Evolutionary conservation across 2,329 filamentous ascomycete genomes (phyloP), one percentile per base, ranked within the genome.

Genomic region (Gliomastix tumulicola): DNA sequence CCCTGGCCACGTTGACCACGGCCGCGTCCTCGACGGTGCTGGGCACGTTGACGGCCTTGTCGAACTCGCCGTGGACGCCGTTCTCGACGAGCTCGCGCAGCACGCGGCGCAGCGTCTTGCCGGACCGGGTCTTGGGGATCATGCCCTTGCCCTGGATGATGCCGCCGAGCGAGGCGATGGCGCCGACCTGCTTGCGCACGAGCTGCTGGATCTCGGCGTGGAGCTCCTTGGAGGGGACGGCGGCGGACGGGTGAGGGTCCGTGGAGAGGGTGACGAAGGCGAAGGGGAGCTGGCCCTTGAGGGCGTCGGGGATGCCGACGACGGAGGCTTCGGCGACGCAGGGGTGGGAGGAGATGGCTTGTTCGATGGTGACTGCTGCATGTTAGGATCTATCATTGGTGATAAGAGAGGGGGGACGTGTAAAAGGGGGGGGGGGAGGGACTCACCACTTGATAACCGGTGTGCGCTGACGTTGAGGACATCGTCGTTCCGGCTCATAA

Each of bases 401-500:
- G 32, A 34, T 10, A 21, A 34, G 17, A 5, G 4, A 35, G 6
- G 4, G 17, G 15, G n/a, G 42, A 13, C 8, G 13, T n/a, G 20
- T 10, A n/a, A 44, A 35, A 3, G 11, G 22, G 36, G 7, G 8
- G 5, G n/a, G n/a, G n/a, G n/a, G n/a, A 10, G 30, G 4, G 18
- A 57, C 70, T 49, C 67, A 84, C 84, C 87, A 10, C 88, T 95
- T 44, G 84, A 90, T 42, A 96, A 81, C 12, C 89, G 77, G 63
- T 96, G 89, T 6, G 89, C 88, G 28, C 88, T 89, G n/a, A 95
- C 89, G 53, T 96, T 96, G 53, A 96, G 88, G 41, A 96, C 83
- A 57, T 96, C 89, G 62, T 96, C 89, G 21, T 66, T 71, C 28
- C 77, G 63, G 28, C 72, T 72, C 76, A 81, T 79, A 46, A 82